Evolutionary conservation across 345 rosid genomes (phyloP).

Genomic region (Draba incana): DNA sequence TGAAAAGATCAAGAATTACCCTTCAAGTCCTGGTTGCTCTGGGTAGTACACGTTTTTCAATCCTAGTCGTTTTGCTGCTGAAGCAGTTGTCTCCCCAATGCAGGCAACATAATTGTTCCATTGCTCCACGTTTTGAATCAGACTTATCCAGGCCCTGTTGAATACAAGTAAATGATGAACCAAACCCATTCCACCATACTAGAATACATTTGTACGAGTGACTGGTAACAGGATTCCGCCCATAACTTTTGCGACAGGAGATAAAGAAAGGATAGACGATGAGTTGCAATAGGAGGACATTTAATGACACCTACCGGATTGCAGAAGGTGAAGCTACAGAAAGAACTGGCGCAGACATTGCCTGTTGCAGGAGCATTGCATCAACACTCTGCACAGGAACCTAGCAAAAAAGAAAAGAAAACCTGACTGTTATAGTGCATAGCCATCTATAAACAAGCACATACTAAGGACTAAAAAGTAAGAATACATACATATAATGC

Average conservation of each 20-base stretch:
- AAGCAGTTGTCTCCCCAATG: slow-evolving; percentile 96
- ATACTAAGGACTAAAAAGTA: slow-evolving; percentile 14
- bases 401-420: slow-evolving; percentile 46
- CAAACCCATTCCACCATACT: slow-evolving; percentile 13
- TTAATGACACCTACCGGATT: slow-evolving; percentile 47
- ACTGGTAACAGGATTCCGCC: neutral
- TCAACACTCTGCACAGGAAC: slow-evolving; percentile 75
- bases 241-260: neutral
- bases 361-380: slow-evolving; percentile 56
- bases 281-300: neutral
- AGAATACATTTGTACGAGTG: slow-evolving; percentile 1
- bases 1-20: slow-evolving; percentile 51
- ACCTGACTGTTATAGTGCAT: slow-evolving; percentile 16
- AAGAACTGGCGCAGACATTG: slow-evolving; percentile 71
- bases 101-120: slow-evolving; percentile 80
- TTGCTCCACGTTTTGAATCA: slow-evolving; percentile 55
- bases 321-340: slow-evolving; percentile 98
- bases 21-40: slow-evolving; percentile 81
- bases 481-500: neutral
- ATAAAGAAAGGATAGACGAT: neutral
- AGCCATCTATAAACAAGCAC: slow-evolving; percentile 10
- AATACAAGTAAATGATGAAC: slow-evolving; percentile 29
- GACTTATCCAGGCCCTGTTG: slow-evolving; percentile 76
- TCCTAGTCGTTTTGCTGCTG: slow-evolving; percentile 78
- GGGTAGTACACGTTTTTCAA: slow-evolving; percentile 75